Evolutionary conservation across 2,329 filamentous ascomycete genomes (phyloP).

Genomic region (Gremmenia infestans): DNA sequence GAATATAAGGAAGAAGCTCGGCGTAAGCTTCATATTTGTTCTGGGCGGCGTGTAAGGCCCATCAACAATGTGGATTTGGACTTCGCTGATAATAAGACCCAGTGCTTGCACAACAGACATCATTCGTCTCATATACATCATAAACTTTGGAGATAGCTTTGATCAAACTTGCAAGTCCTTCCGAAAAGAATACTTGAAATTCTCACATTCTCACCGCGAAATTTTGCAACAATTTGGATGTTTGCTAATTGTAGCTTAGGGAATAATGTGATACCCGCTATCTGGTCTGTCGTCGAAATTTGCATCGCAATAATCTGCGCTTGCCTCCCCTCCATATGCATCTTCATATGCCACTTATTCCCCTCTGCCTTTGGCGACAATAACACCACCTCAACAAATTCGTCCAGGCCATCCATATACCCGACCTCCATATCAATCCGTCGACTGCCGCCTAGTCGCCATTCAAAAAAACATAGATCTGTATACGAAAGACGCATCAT

Average conservation of each 20-base stretch:
- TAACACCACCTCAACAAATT: not conserved
- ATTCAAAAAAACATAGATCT: too few species aligned
- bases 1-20: slow-evolving; percentile 61
- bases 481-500: too few species aligned
- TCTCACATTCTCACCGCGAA: not conserved
- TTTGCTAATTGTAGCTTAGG: slow-evolving; percentile 8
- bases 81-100: not conserved
- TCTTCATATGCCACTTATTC: slow-evolving; percentile 4
- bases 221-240: not conserved
- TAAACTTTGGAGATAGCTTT: slow-evolving; percentile 14
- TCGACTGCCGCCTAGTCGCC: too few species aligned
- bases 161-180: slow-evolving; percentile 22
- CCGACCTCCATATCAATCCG: too few species aligned
- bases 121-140: slow-evolving; percentile 22
- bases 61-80: not conserved
- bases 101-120: slow-evolving; percentile 24
- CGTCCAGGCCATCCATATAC: too few species aligned
- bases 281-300: slow-evolving; percentile 29
- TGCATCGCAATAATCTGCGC: slow-evolving; percentile 25
- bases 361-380: slow-evolving; percentile 10
- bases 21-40: slow-evolving; percentile 61
- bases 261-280: slow-evolving; percentile 20
- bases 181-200: not conserved
- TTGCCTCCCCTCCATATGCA: slow-evolving; percentile 24
- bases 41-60: slow-evolving; percentile 59